Conservation (phyloP, 331 rosid genomes). For the Prunus yedoensis region DNA sequence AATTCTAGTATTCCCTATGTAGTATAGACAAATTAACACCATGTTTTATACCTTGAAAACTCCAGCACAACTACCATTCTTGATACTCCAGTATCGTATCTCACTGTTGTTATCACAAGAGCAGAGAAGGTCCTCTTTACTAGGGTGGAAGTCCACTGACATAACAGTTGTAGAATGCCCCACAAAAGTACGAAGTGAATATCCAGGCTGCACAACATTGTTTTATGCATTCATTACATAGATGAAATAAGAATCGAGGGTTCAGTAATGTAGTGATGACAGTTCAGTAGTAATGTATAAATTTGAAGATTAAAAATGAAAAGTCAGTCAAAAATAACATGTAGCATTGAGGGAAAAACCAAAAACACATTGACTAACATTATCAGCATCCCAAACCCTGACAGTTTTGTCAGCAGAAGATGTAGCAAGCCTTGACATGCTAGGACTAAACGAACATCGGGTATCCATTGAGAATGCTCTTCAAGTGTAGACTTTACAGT, state of each 20-base stretch:
- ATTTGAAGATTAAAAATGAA: background rate
- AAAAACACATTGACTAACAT: slow-evolving; percentile 45
- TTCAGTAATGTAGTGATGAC: background rate
- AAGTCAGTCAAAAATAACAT: slow-evolving; percentile 1
- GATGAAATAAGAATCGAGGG: background rate
- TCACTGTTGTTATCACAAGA: slow-evolving; percentile 65
- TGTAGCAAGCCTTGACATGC: slow-evolving; percentile 61
- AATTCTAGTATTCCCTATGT: slow-evolving; percentile 6
- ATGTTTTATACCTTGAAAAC: slow-evolving; percentile 56
- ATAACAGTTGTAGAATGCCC: slow-evolving; percentile 64
- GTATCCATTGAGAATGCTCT: slow-evolving; percentile 71
- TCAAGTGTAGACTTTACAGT: slow-evolving; percentile 52
- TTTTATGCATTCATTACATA: background rate
- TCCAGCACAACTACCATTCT: slow-evolving; percentile 64
- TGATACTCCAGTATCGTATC: slow-evolving; percentile 79
- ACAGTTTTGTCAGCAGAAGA: slow-evolving; percentile 86
- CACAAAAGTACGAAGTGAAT: slow-evolving; percentile 63
- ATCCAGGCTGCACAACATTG: slow-evolving; percentile 55
- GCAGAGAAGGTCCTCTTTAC: slow-evolving; percentile 67
- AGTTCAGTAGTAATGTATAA: background rate
- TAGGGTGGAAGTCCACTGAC: slow-evolving; percentile 88
- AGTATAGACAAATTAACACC: slow-evolving; percentile 14
- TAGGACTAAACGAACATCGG: slow-evolving; percentile 76
- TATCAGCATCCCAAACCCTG: slow-evolving; percentile 77
- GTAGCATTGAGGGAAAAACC: background rate